Base-by-base conservation (phyloP, 345 rosid species). In the Rhizophora apiculata region DNA sequence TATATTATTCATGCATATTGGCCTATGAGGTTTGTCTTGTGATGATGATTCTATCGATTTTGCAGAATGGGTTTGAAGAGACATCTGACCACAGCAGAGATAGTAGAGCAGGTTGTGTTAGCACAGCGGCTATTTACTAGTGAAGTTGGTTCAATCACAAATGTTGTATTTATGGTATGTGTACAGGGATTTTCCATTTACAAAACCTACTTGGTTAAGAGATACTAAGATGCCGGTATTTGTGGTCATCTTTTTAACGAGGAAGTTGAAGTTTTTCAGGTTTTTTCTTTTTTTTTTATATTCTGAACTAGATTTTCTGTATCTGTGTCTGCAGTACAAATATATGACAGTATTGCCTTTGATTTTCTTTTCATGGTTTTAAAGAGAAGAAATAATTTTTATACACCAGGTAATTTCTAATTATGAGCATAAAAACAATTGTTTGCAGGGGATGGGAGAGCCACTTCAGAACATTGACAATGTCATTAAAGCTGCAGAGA, bases 391-490 rank as follows among this genome's bases (percentile, higher is more conserved):
- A 64, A 19, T 21, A 52, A 22, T 32, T 68, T 43, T 55, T 48
- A 49, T 55, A 65, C 26, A 16, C 30, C 29, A n/a, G 9, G 11
- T 60, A 8, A 43, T 48, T 63, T 4, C 37, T 32, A 67, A 61
- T 68, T 53, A 49, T 22, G 65, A 37, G n/a, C 65, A 34, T 54
- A 32, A 46, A 75, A 68, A 63, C 67, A 15, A 29, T 27, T 60
- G 18, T 69, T 62, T 75, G 60, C 81, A 94, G 97, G 99, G 99
- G 72, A 94, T 91, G 99, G 97, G 99, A 68, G 97, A 94, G 77
- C 99, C 97, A 7, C 85, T 94, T 70, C 97, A 94, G 71, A 94
- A 91, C 58, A 74, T 89, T 64, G 92, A 88, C 18, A 88, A 84
- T 76, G 96, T 91, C 46, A 84, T 91, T 32, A 88, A 85, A 85